phyloP scores from a whole-genome alignment of 2,329 filamentous ascomycete species.

The Penicillium paneum region DNA sequence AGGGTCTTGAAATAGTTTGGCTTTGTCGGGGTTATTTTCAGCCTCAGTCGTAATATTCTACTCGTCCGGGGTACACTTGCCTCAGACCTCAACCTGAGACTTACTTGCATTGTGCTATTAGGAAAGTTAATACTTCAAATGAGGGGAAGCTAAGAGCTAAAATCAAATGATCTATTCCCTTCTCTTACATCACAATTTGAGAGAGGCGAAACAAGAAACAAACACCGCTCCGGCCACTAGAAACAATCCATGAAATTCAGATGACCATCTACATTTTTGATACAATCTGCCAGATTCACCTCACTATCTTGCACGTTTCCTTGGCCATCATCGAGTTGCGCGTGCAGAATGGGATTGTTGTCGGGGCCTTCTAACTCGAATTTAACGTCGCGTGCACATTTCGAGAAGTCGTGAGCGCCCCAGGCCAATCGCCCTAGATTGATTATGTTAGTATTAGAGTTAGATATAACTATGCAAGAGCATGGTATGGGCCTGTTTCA shows the following conservation, averaged over 20 bases:
- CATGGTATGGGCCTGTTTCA: neutral
- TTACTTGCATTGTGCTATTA: neutral
- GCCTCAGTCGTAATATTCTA: slow-evolving; percentile 10
- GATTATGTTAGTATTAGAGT: neutral
- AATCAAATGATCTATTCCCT: neutral
- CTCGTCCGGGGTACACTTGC: neutral
- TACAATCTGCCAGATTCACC: slow-evolving; percentile 21
- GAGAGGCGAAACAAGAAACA: neutral
- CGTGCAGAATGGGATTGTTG: slow-evolving; percentile 18
- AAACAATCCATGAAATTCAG: slow-evolving; percentile 23
- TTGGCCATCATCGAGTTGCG: slow-evolving; percentile 11
- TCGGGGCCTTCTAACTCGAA: slow-evolving; percentile 17
- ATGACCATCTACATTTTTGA: slow-evolving; percentile 23
- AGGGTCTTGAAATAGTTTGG: neutral
- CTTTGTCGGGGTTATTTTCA: slow-evolving; percentile 6
- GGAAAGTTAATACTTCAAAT: neutral
- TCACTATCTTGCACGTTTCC: slow-evolving; percentile 7
- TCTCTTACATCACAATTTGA: neutral
- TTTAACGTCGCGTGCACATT: slow-evolving; percentile 7
- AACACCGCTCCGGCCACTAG: neutral
- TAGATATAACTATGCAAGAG: neutral
- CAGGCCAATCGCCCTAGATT: slow-evolving; percentile 18
- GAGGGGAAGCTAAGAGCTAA: neutral
- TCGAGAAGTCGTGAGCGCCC: slow-evolving; percentile 15
- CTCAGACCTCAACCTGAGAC: neutral